Conservation (phyloP, 306 rosid species). For the Biancaea sappan region DNA sequence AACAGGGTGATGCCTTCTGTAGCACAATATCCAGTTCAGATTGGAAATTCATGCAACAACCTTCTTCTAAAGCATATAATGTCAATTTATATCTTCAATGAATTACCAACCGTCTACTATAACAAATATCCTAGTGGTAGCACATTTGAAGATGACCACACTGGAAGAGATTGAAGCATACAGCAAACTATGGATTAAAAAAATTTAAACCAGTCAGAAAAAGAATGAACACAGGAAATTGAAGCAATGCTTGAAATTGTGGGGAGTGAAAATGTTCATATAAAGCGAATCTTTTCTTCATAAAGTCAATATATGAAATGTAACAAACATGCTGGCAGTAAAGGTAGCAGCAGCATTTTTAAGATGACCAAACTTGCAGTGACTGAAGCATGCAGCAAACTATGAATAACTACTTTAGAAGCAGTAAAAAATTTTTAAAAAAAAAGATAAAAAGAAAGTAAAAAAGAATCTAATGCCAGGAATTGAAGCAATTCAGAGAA, state of each 20-base stretch:
- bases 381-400: slow-evolving; percentile 6
- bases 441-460: too few species aligned
- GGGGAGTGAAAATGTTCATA: slow-evolving; percentile 12
- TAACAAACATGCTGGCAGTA: background rate
- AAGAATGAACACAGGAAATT: slow-evolving; percentile 1
- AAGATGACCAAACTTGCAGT: slow-evolving; percentile 6
- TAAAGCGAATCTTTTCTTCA: slow-evolving; percentile 9
- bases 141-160: too few species aligned
- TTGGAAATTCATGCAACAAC: too few species aligned
- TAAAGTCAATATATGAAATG: background rate
- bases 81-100: too few species aligned
- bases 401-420: slow-evolving; percentile 5
- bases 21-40: too few species aligned
- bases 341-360: slow-evolving; percentile 8
- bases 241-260: slow-evolving; percentile 3
- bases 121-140: too few species aligned
- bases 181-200: slow-evolving; percentile 10
- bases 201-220: slow-evolving; percentile 13
- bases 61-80: too few species aligned
- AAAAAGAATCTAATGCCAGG: slow-evolving; percentile 8
- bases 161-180: slow-evolving; percentile 1
- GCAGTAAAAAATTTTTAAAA: too few species aligned
- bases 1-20: too few species aligned
- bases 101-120: too few species aligned
- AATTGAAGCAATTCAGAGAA: slow-evolving; percentile 24